These are phyloP conservation scores for Pythium myriotylum DNA, from an alignment of 352 stramenopile genomes.

Conservation along the genomic window DNA sequence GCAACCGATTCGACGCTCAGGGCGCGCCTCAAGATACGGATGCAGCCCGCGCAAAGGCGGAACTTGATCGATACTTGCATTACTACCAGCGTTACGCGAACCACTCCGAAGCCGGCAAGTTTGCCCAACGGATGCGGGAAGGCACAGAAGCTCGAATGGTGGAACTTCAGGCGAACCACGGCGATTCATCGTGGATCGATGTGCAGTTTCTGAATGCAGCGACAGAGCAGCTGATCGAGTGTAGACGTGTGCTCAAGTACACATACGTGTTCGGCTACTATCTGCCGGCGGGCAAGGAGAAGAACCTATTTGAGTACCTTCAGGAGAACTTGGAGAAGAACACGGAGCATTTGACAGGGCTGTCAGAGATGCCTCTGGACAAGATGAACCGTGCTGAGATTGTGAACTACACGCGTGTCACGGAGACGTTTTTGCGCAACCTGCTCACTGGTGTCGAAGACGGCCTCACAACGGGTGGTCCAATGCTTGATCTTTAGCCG, in stretches of 20 bases:
- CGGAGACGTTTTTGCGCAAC: slow-evolving; percentile 91
- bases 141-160: slow-evolving; percentile 96
- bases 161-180: slow-evolving; percentile 92
- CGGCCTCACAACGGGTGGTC: slow-evolving; percentile 64
- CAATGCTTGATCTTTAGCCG: slow-evolving; percentile 28
- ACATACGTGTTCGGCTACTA: slow-evolving; percentile 98
- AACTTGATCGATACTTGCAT: slow-evolving; percentile 99
- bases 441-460: slow-evolving; percentile 91
- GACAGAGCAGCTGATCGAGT: slow-evolving; percentile 97
- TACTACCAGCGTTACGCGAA: slow-evolving; percentile 99
- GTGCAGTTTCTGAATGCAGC: slow-evolving; percentile 98
- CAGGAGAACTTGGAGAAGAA: slow-evolving; percentile 95
- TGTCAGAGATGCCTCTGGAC: slow-evolving; percentile 91
- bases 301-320: slow-evolving; percentile 95
- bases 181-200: slow-evolving; percentile 95
- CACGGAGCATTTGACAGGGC: slow-evolving; percentile 89
- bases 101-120: slow-evolving; percentile 96
- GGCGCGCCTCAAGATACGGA: slow-evolving; percentile 69
- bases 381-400: slow-evolving; percentile 93
- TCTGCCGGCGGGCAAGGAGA: slow-evolving; percentile 85
- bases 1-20: slow-evolving; percentile 96
- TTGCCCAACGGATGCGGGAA: slow-evolving; percentile 96
- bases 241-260: slow-evolving; percentile 98
- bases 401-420: slow-evolving; percentile 95
- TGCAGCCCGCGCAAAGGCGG: slow-evolving; percentile 92